Base-by-base conservation (phyloP, 2,329 filamentous ascomycete genomes). In the Periconia sp. region DNA sequence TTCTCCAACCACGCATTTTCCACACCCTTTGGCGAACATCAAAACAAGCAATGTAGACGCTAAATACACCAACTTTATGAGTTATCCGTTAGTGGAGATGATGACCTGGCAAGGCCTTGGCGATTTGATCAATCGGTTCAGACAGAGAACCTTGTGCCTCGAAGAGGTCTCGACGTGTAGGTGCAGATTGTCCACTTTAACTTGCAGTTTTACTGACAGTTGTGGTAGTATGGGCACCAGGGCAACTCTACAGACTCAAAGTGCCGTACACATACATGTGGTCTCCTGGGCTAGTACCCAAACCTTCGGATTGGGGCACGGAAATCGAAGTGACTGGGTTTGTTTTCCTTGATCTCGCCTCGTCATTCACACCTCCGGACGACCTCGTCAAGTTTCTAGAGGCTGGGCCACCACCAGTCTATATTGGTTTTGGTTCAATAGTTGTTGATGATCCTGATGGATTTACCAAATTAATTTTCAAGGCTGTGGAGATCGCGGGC, bases 51-150 rank as follows among this genome's bases (percentile, higher is more conserved):
- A 91, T 58, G 83, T 91, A 9, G 88, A 92, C 62, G 79, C 83
- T 1, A 85, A 84, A 18, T 90, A 90, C 66, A 85, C 87, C 13
- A 94, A 93, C 71, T 91, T 90, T 66, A 90, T 93, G 69, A 88
- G 85, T 1, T 94, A 92, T 66, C 86, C 88, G 0, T 74, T 93
- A 35, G 88, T 93, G 1, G 90, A 93, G 68, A 88, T 91, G 84
- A 90, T 93, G 78, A 81, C 78, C 17, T 81, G 79, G 79, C 79
- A 80, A 61, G 79, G 81, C 0, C 79, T 93, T 0, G 90, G 90
- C 2, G 90, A 92, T 68, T 75, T 93, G 27, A 83, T 93, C 59
- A 93, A 93, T 64, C 78, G 84, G 27, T 91, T 92, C 61, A 81
- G 90, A 45, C 79, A 85, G 6, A 84, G 86, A 50, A 90, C 85